Percentiles rank a stretch among this genome's conserved stretches.
Conservation (phyloP, 805 yeast genomes). For the Kodamaea kaohsiungensis region DNA sequence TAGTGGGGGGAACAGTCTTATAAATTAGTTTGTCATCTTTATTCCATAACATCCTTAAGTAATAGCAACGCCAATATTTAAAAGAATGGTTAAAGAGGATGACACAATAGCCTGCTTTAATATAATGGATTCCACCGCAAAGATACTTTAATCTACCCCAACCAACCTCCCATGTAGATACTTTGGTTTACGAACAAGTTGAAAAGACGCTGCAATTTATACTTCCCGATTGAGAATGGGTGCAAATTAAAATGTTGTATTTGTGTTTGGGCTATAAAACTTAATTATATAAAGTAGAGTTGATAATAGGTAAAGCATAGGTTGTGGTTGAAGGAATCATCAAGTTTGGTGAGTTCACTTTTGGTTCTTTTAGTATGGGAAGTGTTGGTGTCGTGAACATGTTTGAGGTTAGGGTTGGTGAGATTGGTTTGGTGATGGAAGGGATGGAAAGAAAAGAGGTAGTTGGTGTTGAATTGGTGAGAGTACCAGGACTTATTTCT, state of each 20-base stretch:
- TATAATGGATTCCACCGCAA: neutral
- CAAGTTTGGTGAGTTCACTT: neutral
- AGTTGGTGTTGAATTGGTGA: neutral
- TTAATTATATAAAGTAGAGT: neutral
- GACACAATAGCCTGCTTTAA: neutral
- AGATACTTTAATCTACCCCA: slow-evolving; percentile 1
- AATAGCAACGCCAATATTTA: neutral
- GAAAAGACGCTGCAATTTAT: neutral
- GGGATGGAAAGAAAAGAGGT: neutral
- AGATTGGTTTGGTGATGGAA: too few species aligned
- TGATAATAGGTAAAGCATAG: neutral
- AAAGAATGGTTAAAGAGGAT: neutral
- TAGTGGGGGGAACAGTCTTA: neutral
- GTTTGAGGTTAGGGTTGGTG: too few species aligned
- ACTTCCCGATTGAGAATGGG: slow-evolving; percentile 1
- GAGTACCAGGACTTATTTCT: neutral
- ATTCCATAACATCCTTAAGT: neutral
- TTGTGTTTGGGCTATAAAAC: neutral
- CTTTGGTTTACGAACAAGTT: neutral
- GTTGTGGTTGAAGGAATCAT: neutral
- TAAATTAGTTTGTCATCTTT: neutral
- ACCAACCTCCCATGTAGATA: slow-evolving; percentile 3
- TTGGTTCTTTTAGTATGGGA: neutral
- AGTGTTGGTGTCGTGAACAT: neutral
- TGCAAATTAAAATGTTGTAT: neutral